Base-by-base conservation (phyloP, 768 basidiomycete species). In the Mycena galericulata region DNA sequence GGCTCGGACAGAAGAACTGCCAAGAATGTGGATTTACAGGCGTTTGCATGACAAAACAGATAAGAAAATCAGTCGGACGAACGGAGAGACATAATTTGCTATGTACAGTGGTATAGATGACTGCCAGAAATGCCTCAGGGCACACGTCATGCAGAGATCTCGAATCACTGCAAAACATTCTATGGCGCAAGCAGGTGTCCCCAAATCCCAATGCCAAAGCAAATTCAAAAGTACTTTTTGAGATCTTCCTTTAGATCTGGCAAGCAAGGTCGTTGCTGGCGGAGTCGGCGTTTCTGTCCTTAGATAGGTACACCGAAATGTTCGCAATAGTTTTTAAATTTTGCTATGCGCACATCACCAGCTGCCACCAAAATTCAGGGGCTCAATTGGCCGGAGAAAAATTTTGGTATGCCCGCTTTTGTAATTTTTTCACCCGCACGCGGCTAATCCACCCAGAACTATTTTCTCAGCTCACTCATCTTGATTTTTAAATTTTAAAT, bases 21-120 rank as follows among this genome's bases (percentile, higher is more conserved):
- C n/a, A n/a, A n/a, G n/a, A n/a, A n/a, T n/a, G n/a, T 46, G n/a
- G 45, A 46, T 46, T 46, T 46, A 46, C 45, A 46, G 22, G n/a
- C 24, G 41, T 41, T 41, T 41, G 41, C 41, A 41, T 41, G 41
- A 41, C 15, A 41, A 41, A 41, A 41, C 41, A 41, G 14, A 41
- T 41, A 41, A 41, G 14, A 22, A n/a, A n/a, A n/a, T n/a, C n/a
- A n/a, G n/a, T n/a, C n/a, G 45, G 45, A 46, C 45, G 45, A 26
- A 46, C 22, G 22, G 45, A 46, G 45, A 46, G 45, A 46, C 45
- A 46, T 46, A 17, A 46, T 17, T 46, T 7, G 41, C 14, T 17
- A 41, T 41, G 41, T 41, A 20, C 41, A 41, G 41, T 41, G 10
- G 15, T 17, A 41, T 41, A 20, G 45, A 46, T 22, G 24, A 22